A percentile compares a stretch with the other conserved stretches of the same genome.
These are phyloP conservation scores for Aspergillus fumigatiaffinis DNA, from an alignment of 2,329 filamentous ascomycete genomes.

Conservation along the genomic window DNA sequence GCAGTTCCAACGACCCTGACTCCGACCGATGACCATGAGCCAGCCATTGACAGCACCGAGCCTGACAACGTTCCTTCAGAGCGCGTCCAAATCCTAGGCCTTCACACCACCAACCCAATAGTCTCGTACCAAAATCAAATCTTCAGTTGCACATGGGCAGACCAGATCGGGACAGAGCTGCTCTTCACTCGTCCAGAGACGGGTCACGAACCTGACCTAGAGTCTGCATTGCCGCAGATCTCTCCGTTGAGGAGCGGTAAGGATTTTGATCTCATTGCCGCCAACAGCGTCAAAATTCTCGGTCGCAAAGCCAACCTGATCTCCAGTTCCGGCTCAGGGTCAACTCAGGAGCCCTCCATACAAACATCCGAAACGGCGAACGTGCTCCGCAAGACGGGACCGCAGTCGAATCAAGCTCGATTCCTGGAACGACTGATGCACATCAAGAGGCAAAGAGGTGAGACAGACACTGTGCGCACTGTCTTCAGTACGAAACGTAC, in stretches of 20 bases:
- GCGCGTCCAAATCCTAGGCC: slow-evolving; percentile 73
- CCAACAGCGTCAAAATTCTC: slow-evolving; percentile 65
- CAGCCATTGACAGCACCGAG: slow-evolving; percentile 38
- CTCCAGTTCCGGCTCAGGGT: slow-evolving; percentile 34
- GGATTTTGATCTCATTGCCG: slow-evolving; percentile 68
- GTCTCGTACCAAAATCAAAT: slow-evolving; percentile 75
- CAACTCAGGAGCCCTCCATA: slow-evolving; percentile 1
- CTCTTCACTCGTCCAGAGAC: slow-evolving; percentile 56
- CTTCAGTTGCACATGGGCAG: slow-evolving; percentile 76
- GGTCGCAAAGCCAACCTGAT: slow-evolving; percentile 62
- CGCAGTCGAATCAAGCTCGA: slow-evolving; percentile 41
- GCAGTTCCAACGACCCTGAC: slow-evolving; percentile 3
- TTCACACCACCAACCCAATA: slow-evolving; percentile 72
- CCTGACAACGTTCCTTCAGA: slow-evolving; percentile 22
- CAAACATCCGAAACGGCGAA: not conserved
- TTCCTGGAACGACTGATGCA: slow-evolving; percentile 66
- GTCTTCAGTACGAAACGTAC: slow-evolving; percentile 47
- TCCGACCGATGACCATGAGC: slow-evolving; percentile 27
- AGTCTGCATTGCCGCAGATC: slow-evolving; percentile 45
- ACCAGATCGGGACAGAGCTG: slow-evolving; percentile 79
- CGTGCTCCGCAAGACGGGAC: slow-evolving; percentile 23
- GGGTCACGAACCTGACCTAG: slow-evolving; percentile 21
- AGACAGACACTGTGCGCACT: slow-evolving; percentile 62
- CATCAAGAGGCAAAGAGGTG: slow-evolving; percentile 61
- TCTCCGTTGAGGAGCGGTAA: slow-evolving; percentile 38